Base-by-base conservation (phyloP, 1,139 yeast genomes). In the Sugiyamaella sp. region DNA sequence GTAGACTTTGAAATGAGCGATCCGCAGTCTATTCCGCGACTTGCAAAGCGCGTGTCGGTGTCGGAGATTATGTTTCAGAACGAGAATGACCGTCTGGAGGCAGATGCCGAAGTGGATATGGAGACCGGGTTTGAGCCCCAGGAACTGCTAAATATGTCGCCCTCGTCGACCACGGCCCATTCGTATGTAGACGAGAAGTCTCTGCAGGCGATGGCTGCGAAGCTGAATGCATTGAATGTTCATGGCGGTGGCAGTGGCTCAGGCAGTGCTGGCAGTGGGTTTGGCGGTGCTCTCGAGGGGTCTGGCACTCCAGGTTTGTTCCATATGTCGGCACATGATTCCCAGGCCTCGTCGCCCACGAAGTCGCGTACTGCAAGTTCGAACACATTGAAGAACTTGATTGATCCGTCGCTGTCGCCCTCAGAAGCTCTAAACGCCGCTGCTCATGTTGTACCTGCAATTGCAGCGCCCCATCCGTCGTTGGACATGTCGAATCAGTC, bases 181-280 rank as follows among this genome's bases (percentile, higher is more conserved):
- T 82, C 91, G 0, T 77, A 84, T 54, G 80, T 83, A 1, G 91
- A 88, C 63, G 95, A 87, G 62, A 78, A 77, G 63, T 76, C 78
- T 63, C 75, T 85, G 63, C 80, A 80, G 66, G 89, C 85, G 55
- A 83, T 85, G 57, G 90, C 85, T 60, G 84, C 89, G 60, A 86
- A 86, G 64, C 69, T 82, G 52, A 77, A 79, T 60, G 89, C 93
- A 0, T 75, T 86, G 42, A 62, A 61, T 32, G 38, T 60, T 37
- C 54, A 51, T 33, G 50, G 48, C 12, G 57, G 42, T 8, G 49
- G 25, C 27, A 12, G 16, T 37, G n/a, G 41, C 4, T 5, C n/a
- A 10, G 16, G 21, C 9, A 16, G 21, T 20, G 41, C 21, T 19
- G 9, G 12, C 9, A 20, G 24, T 5, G 35, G 35, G 35, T 29